These are phyloP conservation scores for Verbena officinalis DNA, from an alignment of 257 asterid genomes.

Conservation along the genomic window DNA sequence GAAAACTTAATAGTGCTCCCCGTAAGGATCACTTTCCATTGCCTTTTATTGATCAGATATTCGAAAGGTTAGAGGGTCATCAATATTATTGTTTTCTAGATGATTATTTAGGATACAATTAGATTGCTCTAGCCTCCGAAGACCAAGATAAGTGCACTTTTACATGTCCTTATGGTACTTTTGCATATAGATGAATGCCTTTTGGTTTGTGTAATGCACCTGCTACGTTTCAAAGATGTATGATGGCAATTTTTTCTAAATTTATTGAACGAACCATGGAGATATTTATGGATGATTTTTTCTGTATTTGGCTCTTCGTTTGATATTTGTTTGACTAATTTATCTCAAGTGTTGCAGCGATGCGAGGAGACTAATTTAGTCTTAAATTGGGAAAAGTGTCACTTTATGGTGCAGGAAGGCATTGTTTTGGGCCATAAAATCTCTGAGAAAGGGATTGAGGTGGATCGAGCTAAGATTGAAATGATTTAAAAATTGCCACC, in stretches of 20 bases:
- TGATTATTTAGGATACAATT: conserved; percentile 8
- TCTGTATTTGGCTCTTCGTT: background rate
- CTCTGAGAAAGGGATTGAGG: too few species aligned
- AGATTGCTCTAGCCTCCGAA: background rate
- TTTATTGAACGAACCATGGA: background rate
- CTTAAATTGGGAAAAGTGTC: too few species aligned
- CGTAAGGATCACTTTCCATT: background rate
- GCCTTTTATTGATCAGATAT: background rate
- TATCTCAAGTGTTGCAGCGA: background rate
- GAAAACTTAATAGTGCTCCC: background rate
- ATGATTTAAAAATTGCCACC: too few species aligned
- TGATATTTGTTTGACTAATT: background rate
- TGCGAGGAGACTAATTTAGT: background rate
- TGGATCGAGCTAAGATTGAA: too few species aligned
- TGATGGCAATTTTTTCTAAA: background rate
- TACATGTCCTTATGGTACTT: background rate
- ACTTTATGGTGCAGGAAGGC: too few species aligned
- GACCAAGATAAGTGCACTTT: conserved; percentile 24
- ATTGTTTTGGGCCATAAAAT: too few species aligned
- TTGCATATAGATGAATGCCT: background rate
- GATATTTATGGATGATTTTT: conserved; percentile 3
- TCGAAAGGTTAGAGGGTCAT: background rate
- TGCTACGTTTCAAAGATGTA: background rate
- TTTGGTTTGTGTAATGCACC: too few species aligned
- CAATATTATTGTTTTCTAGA: conserved; percentile 8